Base-by-base conservation (phyloP, 129 eudicot species). In the Escallonia rubra region DNA sequence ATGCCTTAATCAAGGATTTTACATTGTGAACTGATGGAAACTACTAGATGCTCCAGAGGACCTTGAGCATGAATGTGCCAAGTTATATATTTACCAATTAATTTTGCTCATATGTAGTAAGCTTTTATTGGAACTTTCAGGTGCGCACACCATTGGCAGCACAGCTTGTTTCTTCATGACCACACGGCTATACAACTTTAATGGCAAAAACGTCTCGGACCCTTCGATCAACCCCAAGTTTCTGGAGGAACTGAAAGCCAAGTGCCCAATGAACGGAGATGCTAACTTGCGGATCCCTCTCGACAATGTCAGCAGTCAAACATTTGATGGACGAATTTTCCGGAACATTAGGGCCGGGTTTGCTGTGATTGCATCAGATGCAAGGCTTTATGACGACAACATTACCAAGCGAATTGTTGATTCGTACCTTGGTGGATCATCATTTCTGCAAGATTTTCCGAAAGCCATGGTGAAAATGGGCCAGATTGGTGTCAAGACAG, bases 121-220 rank as follows among this genome's bases (percentile, higher is more conserved):
- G 34, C 34, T 23, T 23, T 23, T 23, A 23, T 23, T 23, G 34
- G 34, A 59, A 59, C 43, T 34, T 59, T 59, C 66, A 61, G 66
- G 66, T 5, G 66, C 66, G n/a, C 66, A 61, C 13, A 61, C 49
- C 49, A 61, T 61, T 11, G 66, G 50, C 12, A 61, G 50, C 16
- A 42, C 66, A 13, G 66, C 66, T 3, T 61, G 50, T 14, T 61
- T 61, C 50, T 61, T 61, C 40, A 61, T 61, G 66, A 23, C 48
- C 4, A 43, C 7, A 3, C 48, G 66, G 8, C 66, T 61, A 9
- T 61, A 61, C 23, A 42, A 61, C 38, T 61, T 61, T 42, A 41
- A 16, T 3, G 50, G 66, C 5, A 43, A n/a, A 43, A 43, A 61
- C 38, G 34, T 41, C 6, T 8, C 66, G 1, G 66, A 61, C n/a